Conservation (phyloP, 23 red algal species). For the Gracilaria gracilis region DNA sequence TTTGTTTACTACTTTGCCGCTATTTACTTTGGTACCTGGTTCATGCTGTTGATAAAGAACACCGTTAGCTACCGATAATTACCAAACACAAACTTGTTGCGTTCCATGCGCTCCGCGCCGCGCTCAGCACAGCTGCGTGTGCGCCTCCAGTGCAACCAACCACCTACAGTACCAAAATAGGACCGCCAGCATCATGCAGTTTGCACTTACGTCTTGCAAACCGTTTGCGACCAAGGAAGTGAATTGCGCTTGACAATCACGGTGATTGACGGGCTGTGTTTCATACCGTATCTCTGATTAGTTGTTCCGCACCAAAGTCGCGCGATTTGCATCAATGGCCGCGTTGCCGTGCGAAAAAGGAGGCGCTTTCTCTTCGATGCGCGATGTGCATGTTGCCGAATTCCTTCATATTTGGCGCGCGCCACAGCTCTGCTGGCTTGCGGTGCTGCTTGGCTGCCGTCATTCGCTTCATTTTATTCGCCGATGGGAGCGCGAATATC, state of each 20-base stretch:
- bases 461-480: neutral
- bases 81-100: neutral
- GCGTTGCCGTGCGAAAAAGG: too few species aligned
- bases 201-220: neutral
- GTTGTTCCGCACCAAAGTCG: neutral
- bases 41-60: conserved; percentile 6
- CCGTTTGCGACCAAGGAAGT: too few species aligned
- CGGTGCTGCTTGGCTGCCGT: neutral
- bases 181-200: too few species aligned
- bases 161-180: neutral
- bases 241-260: too few species aligned
- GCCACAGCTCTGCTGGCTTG: neutral
- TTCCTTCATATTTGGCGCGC: neutral
- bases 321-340: neutral
- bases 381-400: neutral
- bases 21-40: neutral
- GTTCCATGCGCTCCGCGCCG: neutral
- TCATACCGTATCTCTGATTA: neutral
- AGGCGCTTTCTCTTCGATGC: neutral
- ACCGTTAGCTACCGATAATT: neutral
- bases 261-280: neutral
- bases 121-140: neutral
- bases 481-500: neutral
- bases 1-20: neutral
- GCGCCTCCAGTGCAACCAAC: too few species aligned